Percentiles rank a stretch among this genome's conserved stretches.
Conservation (phyloP, 257 asterid genomes). For the Nicotiana noctiflora region DNA sequence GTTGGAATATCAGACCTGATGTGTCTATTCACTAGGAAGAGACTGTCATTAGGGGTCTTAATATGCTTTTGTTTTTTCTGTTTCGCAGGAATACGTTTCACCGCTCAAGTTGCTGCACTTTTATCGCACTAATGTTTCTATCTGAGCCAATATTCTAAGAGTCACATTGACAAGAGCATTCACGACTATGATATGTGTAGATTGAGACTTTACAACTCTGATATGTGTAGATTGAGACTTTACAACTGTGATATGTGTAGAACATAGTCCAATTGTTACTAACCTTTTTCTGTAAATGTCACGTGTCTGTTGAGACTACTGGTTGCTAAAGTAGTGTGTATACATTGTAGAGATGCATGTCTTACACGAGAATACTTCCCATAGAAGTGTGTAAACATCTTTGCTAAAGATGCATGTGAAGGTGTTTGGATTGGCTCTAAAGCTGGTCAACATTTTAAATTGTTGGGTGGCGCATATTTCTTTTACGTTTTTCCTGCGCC, state of each 20-base stretch:
- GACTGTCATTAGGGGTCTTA: not conserved
- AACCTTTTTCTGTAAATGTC: slow-evolving; percentile 19
- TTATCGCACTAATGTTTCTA: slow-evolving; percentile 46
- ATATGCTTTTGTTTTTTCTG: slow-evolving; percentile 10
- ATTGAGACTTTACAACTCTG: slow-evolving; percentile 5
- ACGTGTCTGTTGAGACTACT: not conserved
- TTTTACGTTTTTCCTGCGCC: too few species aligned
- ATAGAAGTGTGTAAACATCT: too few species aligned
- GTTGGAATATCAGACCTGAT: slow-evolving; percentile 19
- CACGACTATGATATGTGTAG: slow-evolving; percentile 12
- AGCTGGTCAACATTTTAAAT: too few species aligned
- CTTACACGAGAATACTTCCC: too few species aligned
- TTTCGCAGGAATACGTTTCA: slow-evolving; percentile 48
- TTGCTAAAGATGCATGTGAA: too few species aligned
- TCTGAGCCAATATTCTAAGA: slow-evolving; percentile 12
- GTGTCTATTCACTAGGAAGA: not conserved
- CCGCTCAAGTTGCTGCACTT: slow-evolving; percentile 59
- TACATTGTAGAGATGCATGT: too few species aligned
- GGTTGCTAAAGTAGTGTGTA: too few species aligned
- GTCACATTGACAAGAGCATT: slow-evolving; percentile 1
- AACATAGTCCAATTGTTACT: not conserved
- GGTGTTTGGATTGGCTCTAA: too few species aligned
- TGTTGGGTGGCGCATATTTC: too few species aligned
- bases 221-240: slow-evolving; percentile 3
- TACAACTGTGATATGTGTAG: slow-evolving; percentile 13